These are phyloP conservation scores for Cytospora leucostoma DNA, from an alignment of 2,329 filamentous ascomycete species.

Conservation along the genomic window DNA sequence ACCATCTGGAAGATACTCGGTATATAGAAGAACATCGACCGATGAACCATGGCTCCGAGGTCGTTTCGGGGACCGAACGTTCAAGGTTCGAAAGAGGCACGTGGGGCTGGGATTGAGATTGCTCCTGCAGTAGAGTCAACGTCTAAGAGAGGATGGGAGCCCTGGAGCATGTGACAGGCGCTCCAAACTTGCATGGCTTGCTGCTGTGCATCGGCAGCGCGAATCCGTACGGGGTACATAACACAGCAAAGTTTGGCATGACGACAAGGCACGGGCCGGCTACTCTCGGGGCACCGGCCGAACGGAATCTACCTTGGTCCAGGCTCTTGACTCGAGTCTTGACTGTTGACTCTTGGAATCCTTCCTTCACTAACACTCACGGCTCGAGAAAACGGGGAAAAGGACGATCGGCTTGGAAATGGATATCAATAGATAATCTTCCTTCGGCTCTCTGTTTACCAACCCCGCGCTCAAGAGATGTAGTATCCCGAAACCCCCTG, in stretches of 20 bases:
- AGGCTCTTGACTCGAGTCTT: neutral
- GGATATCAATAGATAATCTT: neutral
- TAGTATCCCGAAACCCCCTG: too few species aligned
- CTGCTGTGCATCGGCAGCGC: too few species aligned
- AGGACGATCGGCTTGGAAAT: neutral
- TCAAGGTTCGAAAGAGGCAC: neutral
- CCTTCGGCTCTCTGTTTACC: neutral
- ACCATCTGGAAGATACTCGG: too few species aligned
- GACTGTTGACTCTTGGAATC: neutral
- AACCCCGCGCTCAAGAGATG: too few species aligned
- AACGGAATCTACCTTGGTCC: neutral
- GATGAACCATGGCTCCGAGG: neutral
- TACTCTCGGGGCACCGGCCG: neutral
- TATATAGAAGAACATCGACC: neutral
- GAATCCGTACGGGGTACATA: too few species aligned
- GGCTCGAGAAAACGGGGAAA: neutral
- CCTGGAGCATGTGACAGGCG: neutral
- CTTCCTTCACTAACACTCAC: neutral
- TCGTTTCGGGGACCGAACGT: too few species aligned
- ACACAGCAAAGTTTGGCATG: too few species aligned
- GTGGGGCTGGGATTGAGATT: neutral
- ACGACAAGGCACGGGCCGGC: neutral
- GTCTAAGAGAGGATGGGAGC: neutral
- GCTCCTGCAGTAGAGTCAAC: neutral
- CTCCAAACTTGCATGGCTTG: too few species aligned